Base-by-base conservation (phyloP, 169 alveolate species). In the Plasmodium chabaudi region DNA sequence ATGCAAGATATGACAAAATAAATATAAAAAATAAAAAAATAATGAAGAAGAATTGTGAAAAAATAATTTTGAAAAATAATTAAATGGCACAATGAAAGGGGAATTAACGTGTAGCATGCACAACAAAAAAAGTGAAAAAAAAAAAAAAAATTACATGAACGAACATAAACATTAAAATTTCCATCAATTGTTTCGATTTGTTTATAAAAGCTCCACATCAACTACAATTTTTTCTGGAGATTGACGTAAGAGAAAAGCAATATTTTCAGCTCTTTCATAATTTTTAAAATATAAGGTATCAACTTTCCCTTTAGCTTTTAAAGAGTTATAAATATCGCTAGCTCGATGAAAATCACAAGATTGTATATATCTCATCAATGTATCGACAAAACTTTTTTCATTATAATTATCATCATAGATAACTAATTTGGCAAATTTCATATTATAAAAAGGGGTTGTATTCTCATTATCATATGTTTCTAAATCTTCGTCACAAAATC, bases 341-440 rank as follows among this genome's bases (percentile, higher is more conserved):
- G 87, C 87, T 65, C 79, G 69, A 63, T 86, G 59, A 70, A 15
- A 70, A 69, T 86, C 91, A 51, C 91, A 86, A 1, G 73, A 39
- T 15, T 34, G 10, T 57, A 86, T 86, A 46, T 44, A 21, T 9
- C 17, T 69, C 87, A 63, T 86, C 51, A 86, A 5, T 4, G 84
- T 86, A 59, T 86, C 87, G 10, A 86, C 51, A 53, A 86, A 86
- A 21, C 17, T 75, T 60, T 51, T 68, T 42, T 86, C 59, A 70
- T 86, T 74, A 34, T 86, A 86, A 73, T 70, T 86, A 72, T 86
- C 87, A 57, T 86, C 91, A 70, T 86, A 86, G 23, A 86, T 86
- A 17, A 86, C 86, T 7, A 86, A 21, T 73, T 86, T 86, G 0
- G 87, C 91, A 82, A 53, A 82, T 13, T 55, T 67, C 46, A 56